Evolutionary conservation across 2,329 filamentous ascomycete species (phyloP).

Genomic region (Ascochyta pisi): DNA sequence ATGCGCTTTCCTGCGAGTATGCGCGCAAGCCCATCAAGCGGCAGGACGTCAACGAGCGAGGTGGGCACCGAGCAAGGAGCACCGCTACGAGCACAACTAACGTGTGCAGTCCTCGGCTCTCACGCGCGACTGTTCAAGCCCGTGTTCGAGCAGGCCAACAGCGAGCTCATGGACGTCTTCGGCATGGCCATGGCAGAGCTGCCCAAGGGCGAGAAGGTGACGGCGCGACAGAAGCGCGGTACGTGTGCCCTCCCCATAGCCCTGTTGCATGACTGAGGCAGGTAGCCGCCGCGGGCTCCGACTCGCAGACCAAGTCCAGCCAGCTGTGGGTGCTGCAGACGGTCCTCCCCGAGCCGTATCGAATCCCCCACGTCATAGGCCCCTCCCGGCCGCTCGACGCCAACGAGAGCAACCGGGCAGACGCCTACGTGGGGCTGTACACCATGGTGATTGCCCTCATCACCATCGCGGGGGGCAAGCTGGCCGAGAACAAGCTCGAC

Average conservation of each 20-base stretch:
- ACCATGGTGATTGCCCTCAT: conserved; percentile 81
- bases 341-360: conserved; percentile 72
- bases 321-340: conserved; percentile 81
- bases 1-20: conserved; percentile 67
- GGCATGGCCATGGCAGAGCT: conserved; percentile 94
- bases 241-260: conserved; percentile 26
- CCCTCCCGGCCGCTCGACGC: conserved; percentile 67
- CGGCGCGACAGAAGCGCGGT: conserved; percentile 80
- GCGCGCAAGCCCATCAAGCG: conserved; percentile 64
- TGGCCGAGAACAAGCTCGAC: conserved; percentile 80
- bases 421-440: conserved; percentile 82
- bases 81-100: conserved; percentile 2
- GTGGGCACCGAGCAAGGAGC: conserved; percentile 18
- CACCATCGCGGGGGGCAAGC: conserved; percentile 70
- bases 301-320: conserved; percentile 58
- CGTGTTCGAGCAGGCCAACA: conserved; percentile 80
- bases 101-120: conserved; percentile 67
- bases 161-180: conserved; percentile 72
- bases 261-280: background rate
- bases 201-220: conserved; percentile 79
- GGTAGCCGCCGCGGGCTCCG: conserved; percentile 63
- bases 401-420: conserved; percentile 65
- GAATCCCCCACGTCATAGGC: conserved; percentile 67
- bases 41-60: conserved; percentile 64
- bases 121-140: conserved; percentile 74